Evolutionary conservation across 2,329 filamentous ascomycete species (phyloP).

Genomic region (Kalaharituber pfeilii): DNA sequence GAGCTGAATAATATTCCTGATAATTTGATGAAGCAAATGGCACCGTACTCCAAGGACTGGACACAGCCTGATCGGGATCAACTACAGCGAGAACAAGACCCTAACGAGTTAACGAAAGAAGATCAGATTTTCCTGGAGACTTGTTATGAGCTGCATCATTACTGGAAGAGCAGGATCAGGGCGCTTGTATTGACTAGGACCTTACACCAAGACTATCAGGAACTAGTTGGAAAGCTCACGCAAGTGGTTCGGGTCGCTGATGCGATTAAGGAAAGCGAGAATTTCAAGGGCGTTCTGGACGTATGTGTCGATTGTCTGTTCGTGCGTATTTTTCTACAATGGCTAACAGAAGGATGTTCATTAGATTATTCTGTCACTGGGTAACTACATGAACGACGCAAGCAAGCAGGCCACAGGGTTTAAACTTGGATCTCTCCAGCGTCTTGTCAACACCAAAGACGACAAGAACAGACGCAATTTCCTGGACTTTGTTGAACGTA

Average conservation of each 20-base stretch:
- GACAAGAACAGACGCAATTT: slow-evolving; percentile 97
- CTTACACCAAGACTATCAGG: slow-evolving; percentile 78
- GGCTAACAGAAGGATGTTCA: no score
- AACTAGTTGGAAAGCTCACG: slow-evolving; percentile 68
- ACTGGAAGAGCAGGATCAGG: slow-evolving; percentile 96
- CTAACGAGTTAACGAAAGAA: slow-evolving; percentile 71
- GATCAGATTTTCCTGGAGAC: slow-evolving; percentile 92
- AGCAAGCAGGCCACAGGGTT: slow-evolving; percentile 97
- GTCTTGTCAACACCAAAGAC: slow-evolving; percentile 94
- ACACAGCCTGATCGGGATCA: slow-evolving; percentile 68
- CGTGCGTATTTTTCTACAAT: background rate
- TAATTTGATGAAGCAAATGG: slow-evolving; percentile 77
- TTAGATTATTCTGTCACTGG: slow-evolving; percentile 76
- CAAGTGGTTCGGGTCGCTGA: slow-evolving; percentile 79
- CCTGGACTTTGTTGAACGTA: slow-evolving; percentile 87
- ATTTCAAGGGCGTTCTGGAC: slow-evolving; percentile 87
- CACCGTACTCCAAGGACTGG: slow-evolving; percentile 92
- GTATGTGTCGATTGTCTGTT: slow-evolving; percentile 10
- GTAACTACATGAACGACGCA: slow-evolving; percentile 99
- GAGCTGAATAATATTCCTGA: slow-evolving; percentile 86
- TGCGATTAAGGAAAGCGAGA: slow-evolving; percentile 74
- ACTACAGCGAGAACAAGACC: slow-evolving; percentile 68
- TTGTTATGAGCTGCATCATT: slow-evolving; percentile 85
- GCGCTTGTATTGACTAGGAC: slow-evolving; percentile 69
- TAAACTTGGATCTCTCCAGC: slow-evolving; percentile 85